Percentiles rank a stretch among this genome's conserved stretches.
Conservation (phyloP, 495 filamentous ascomycete species). For the Penicillium subrubescens region DNA sequence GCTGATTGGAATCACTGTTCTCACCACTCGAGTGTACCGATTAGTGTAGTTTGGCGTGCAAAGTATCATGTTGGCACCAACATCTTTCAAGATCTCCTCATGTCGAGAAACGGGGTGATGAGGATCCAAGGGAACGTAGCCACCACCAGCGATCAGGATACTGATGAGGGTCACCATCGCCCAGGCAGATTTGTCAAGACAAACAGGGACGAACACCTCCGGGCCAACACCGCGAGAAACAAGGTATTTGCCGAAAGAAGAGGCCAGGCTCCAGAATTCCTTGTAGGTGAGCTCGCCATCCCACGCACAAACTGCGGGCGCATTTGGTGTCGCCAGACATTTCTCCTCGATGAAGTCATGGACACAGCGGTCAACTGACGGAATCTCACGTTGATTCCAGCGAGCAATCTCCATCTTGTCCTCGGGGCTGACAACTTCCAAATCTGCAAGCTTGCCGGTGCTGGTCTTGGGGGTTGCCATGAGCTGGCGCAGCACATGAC, state of each 20-base stretch:
- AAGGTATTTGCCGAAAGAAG: slow-evolving; percentile 41
- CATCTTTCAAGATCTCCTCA: slow-evolving; percentile 43
- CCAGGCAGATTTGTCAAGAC: slow-evolving; percentile 59
- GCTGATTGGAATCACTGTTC: slow-evolving; percentile 40
- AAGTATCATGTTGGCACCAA: slow-evolving; percentile 40
- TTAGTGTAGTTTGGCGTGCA: slow-evolving; percentile 39
- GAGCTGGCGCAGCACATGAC: slow-evolving; percentile 38
- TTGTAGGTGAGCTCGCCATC: slow-evolving; percentile 47
- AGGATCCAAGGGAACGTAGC: slow-evolving; percentile 61
- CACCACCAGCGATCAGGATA: slow-evolving; percentile 59
- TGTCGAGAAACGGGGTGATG: slow-evolving; percentile 53
- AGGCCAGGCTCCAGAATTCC: slow-evolving; percentile 39
- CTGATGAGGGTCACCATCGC: slow-evolving; percentile 54
- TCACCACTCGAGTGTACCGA: slow-evolving; percentile 32
- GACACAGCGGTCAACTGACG: slow-evolving; percentile 43
- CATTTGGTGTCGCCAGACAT: slow-evolving; percentile 30
- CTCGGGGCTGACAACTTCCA: slow-evolving; percentile 37
- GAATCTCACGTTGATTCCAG: slow-evolving; percentile 36
- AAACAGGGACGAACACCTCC: slow-evolving; percentile 56
- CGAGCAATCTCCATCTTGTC: slow-evolving; percentile 37
- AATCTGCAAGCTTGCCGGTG: slow-evolving; percentile 27
- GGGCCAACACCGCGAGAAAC: slow-evolving; percentile 48
- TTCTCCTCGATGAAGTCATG: slow-evolving; percentile 47
- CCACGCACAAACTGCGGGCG: slow-evolving; percentile 44
- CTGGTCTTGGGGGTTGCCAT: slow-evolving; percentile 31